A percentile compares a stretch with the other conserved stretches of the same genome.
Evolutionary conservation across 2,329 filamentous ascomycete species (phyloP).

Genomic region (Ophiostoma fasciatum): DNA sequence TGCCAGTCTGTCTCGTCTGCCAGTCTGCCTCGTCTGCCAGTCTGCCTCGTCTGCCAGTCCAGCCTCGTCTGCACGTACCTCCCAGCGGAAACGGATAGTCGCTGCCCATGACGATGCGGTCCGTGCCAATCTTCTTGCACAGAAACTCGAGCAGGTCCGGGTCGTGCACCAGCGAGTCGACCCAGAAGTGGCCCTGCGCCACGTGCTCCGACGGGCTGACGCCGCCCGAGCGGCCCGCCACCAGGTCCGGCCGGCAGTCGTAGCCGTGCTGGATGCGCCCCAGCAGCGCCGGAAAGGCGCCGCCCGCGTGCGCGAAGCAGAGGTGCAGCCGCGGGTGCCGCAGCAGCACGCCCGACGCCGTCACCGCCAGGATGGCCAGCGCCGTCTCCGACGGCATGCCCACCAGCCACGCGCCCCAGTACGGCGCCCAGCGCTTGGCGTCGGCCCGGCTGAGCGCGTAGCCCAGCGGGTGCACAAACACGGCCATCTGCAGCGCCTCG

Average conservation of each 20-base stretch:
- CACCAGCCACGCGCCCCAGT: constrained; percentile 4
- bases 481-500: background rate
- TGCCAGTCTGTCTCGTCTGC: too few relatives aligned
- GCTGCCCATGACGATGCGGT: constrained; percentile 2
- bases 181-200: background rate
- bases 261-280: constrained; percentile 3
- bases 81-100: constrained; percentile 3
- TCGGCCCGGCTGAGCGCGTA: background rate
- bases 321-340: constrained; percentile 1
- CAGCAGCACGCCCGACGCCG: background rate
- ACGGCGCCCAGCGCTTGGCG: background rate
- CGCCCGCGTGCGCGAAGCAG: constrained; percentile 3
- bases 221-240: background rate
- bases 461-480: constrained; percentile 4
- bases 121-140: constrained; percentile 1
- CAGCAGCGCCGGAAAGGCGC: constrained; percentile 1
- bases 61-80: too few relatives aligned
- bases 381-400: constrained; percentile 4
- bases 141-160: constrained; percentile 3
- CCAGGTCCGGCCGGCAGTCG: constrained; percentile 2
- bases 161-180: constrained; percentile 4
- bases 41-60: too few relatives aligned
- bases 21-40: too few relatives aligned
- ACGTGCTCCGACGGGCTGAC: background rate
- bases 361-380: background rate